Conservation (phyloP, 768 basidiomycete species). For the Russula dissimulans region DNA sequence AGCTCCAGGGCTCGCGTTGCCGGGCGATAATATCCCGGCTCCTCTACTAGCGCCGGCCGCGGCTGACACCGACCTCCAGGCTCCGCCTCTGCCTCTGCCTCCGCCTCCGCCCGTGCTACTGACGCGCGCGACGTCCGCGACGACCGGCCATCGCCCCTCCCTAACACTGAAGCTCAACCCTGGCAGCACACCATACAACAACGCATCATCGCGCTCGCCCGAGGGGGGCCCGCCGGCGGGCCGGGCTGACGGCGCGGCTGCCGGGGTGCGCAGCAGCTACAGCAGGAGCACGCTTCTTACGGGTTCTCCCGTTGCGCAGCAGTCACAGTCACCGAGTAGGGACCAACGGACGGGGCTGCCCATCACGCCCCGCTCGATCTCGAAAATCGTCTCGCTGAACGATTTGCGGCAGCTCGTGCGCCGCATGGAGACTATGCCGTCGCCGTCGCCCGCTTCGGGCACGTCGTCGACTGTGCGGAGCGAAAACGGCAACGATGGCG, state of each 20-base stretch:
- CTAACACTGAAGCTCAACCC: slow-evolving; percentile 3
- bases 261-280: too few relatives aligned
- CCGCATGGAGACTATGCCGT: slow-evolving; percentile 1
- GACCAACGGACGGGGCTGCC: slow-evolving; percentile 4
- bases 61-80: not conserved
- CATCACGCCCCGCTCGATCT: slow-evolving; percentile 14
- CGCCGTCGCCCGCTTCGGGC: not conserved
- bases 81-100: not conserved
- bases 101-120: not conserved
- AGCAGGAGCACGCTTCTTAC: too few relatives aligned
- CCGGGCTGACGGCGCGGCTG: not conserved
- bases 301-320: not conserved
- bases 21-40: not conserved
- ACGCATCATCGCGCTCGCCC: not conserved
- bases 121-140: not conserved
- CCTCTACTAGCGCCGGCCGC: not conserved
- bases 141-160: not conserved
- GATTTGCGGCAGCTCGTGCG: slow-evolving; percentile 12
- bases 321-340: not conserved
- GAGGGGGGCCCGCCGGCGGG: not conserved
- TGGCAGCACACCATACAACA: not conserved
- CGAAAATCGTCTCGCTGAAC: slow-evolving; percentile 10
- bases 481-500: not conserved
- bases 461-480: not conserved
- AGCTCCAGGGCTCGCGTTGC: not conserved